These are phyloP conservation scores for Pseudopyricularia cyperi DNA, from an alignment of 2,329 filamentous ascomycete genomes.

Conservation along the genomic window DNA sequence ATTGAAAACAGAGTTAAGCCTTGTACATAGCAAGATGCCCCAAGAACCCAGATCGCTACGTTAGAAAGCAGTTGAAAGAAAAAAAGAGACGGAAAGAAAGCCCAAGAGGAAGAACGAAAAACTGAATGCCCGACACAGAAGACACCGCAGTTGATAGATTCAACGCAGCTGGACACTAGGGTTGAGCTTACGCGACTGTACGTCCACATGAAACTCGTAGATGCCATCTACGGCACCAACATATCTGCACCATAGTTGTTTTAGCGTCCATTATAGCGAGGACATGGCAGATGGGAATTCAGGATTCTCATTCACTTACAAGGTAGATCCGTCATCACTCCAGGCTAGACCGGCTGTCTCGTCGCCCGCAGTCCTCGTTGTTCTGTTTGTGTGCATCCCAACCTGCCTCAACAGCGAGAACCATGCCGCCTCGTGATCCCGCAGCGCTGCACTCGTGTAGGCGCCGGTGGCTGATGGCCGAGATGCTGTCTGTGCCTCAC, in stretches of 20 bases:
- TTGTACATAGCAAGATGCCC: background rate
- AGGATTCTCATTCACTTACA: constrained; percentile 30
- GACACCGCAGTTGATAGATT: constrained; percentile 6
- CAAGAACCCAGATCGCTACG: background rate
- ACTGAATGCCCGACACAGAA: background rate
- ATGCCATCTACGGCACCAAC: constrained; percentile 59
- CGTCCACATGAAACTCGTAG: constrained; percentile 59
- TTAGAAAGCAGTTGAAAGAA: background rate
- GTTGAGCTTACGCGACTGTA: constrained; percentile 45
- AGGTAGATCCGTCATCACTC: constrained; percentile 44
- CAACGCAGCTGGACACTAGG: constrained; percentile 41
- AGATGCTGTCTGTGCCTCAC: constrained; percentile 23
- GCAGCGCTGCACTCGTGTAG: background rate
- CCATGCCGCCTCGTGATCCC: constrained; percentile 3
- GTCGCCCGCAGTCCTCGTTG: constrained; percentile 21
- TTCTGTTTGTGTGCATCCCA: constrained; percentile 12
- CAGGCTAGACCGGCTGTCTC: constrained; percentile 50
- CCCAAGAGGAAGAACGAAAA: no score
- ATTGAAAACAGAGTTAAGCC: background rate
- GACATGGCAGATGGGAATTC: constrained; percentile 5
- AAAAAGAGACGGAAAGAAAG: no score
- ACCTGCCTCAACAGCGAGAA: constrained; percentile 20
- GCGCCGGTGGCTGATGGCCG: constrained; percentile 3
- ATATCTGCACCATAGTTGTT: constrained; percentile 27
- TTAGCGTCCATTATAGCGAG: background rate